phyloP scores from a whole-genome alignment of 768 basidiomycete genomes.

The Filobasidium wieringae region DNA sequence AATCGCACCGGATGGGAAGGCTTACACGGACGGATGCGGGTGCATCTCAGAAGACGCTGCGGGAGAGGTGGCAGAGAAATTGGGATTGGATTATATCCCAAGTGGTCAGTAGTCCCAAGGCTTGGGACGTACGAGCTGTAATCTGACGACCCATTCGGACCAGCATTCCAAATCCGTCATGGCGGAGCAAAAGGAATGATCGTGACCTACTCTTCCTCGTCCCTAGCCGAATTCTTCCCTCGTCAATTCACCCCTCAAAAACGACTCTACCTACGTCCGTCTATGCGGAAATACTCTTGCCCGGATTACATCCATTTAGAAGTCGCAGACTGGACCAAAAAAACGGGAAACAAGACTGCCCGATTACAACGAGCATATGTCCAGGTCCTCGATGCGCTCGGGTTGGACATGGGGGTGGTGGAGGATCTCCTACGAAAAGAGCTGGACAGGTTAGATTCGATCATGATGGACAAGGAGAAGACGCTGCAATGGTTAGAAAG shows the following conservation, averaged over 20 bases:
- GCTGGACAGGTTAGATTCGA: not conserved
- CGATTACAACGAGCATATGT: not conserved
- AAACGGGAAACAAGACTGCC: not conserved
- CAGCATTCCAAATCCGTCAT: conserved; percentile 2
- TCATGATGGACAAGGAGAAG: not conserved
- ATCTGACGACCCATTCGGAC: not conserved
- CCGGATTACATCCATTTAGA: not conserved
- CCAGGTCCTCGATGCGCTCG: not conserved
- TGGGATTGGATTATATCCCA: not conserved
- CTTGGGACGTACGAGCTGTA: conserved; percentile 8
- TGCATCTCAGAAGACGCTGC: conserved; percentile 23
- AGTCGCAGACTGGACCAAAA: not conserved
- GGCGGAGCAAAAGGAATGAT: conserved; percentile 2
- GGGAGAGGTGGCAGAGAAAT: conserved; percentile 4
- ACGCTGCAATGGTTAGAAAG: not conserved
- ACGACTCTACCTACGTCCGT: not conserved
- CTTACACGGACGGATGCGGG: conserved; percentile 28
- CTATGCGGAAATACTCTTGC: not conserved
- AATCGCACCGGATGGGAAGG: conserved; percentile 18
- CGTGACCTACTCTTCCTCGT: not conserved
- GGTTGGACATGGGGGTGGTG: not conserved
- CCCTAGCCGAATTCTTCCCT: not conserved
- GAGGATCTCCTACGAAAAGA: not conserved
- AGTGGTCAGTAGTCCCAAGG: conserved; percentile 3
- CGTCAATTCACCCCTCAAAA: not conserved